These are phyloP conservation scores for Aspergillus spinulosporus DNA, from an alignment of 2,329 filamentous ascomycete species.

Conservation along the genomic window DNA sequence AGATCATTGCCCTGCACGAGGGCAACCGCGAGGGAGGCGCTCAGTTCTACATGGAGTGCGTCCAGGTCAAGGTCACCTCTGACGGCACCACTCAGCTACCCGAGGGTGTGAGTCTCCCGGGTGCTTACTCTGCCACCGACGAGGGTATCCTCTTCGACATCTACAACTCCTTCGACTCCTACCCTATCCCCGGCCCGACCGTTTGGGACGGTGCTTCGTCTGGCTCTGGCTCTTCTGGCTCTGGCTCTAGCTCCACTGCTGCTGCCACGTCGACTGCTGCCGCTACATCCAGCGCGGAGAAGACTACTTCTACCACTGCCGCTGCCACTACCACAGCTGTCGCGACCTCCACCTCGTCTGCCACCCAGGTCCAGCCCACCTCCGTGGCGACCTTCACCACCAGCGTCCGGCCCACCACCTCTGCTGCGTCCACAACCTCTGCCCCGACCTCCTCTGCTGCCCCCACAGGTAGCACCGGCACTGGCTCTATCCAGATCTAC, in stretches of 20 bases:
- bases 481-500: conserved; percentile 17
- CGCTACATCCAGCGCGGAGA: background rate
- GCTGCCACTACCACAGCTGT: conserved; percentile 8
- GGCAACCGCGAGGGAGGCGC: conserved; percentile 21
- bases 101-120: conserved; percentile 24
- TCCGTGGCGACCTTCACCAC: conserved; percentile 1
- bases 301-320: conserved; percentile 6
- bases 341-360: background rate
- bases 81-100: conserved; percentile 22
- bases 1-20: conserved; percentile 28
- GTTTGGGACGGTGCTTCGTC: conserved; percentile 25
- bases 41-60: conserved; percentile 29
- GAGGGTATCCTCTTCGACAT: conserved; percentile 23
- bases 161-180: conserved; percentile 22
- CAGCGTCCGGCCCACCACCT: conserved; percentile 1
- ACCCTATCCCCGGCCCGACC: conserved; percentile 25
- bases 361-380: background rate
- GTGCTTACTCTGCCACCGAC: conserved; percentile 21
- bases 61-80: conserved; percentile 26
- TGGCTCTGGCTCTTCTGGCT: conserved; percentile 16
- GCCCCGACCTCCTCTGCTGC: background rate
- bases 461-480: background rate
- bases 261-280: conserved; percentile 7
- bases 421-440: conserved; percentile 1
- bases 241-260: conserved; percentile 2